phyloP scores from a whole-genome alignment of 148 eudicot species.

The Rhododendron griersonianum region DNA sequence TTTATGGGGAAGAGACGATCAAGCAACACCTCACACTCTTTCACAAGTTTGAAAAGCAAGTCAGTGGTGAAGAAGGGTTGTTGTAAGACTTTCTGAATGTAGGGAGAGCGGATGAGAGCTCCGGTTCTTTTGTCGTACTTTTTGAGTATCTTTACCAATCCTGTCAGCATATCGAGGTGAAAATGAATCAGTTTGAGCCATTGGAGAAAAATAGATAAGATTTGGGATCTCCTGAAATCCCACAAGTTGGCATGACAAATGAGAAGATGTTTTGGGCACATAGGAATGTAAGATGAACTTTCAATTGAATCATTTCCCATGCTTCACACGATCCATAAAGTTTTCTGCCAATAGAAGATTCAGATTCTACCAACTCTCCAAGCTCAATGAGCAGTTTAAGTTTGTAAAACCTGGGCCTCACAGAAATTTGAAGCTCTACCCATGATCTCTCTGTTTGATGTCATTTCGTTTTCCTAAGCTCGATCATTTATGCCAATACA shows the following conservation, averaged over 20 bases:
- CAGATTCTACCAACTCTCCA: not conserved
- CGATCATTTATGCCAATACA: not conserved
- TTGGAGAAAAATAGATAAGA: not conserved
- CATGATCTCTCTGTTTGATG: not conserved
- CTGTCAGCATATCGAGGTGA: constrained; percentile 28
- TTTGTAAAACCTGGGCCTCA: not conserved
- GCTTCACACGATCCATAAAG: not conserved
- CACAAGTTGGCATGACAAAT: not conserved
- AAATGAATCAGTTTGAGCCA: not conserved
- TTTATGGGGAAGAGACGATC: constrained; percentile 52
- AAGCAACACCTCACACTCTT: constrained; percentile 77
- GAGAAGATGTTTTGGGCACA: not conserved
- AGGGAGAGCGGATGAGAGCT: constrained; percentile 76
- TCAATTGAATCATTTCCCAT: not conserved
- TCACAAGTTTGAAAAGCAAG: constrained; percentile 68
- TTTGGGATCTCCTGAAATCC: not conserved
- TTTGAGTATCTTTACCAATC: constrained; percentile 82
- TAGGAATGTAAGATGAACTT: not conserved
- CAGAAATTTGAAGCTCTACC: not conserved
- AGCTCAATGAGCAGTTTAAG: not conserved
- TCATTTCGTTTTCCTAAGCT: not conserved
- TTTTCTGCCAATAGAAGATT: not conserved
- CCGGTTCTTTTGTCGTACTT: constrained; percentile 93
- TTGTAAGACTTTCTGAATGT: constrained; percentile 76
- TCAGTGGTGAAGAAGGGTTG: constrained; percentile 94